A percentile compares a stretch with the other conserved stretches of the same genome.
Evolutionary conservation across 768 basidiomycete genomes (phyloP).

Genomic region (Pisolithus albus): DNA sequence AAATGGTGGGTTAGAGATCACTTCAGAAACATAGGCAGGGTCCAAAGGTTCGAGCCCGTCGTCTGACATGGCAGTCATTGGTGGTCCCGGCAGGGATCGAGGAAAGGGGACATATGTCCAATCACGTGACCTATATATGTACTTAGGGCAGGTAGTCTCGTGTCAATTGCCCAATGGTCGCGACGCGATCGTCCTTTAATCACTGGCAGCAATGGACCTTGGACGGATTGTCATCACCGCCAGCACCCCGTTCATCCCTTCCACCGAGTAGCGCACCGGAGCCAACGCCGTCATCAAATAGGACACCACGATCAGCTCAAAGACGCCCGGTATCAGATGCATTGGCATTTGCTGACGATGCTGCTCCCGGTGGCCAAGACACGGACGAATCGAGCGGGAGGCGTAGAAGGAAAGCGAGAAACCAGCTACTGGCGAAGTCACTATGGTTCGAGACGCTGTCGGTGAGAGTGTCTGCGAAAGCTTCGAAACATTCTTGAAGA

Average conservation of each 20-base stretch:
- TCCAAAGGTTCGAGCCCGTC: constrained; percentile 56
- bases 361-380: constrained; percentile 32
- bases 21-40: constrained; percentile 52
- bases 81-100: background rate
- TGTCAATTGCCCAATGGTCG: constrained; percentile 24
- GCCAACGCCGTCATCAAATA: constrained; percentile 32
- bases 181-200: constrained; percentile 19
- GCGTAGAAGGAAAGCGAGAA: constrained; percentile 38
- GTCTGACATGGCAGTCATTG: constrained; percentile 19
- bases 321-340: constrained; percentile 45
- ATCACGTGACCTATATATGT: background rate
- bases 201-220: constrained; percentile 41
- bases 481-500: constrained; percentile 87
- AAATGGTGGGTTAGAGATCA: constrained; percentile 66
- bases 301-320: constrained; percentile 25
- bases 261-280: constrained; percentile 45
- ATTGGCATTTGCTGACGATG: constrained; percentile 49
- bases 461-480: constrained; percentile 92
- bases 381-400: constrained; percentile 37
- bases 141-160: constrained; percentile 43
- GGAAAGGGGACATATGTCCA: background rate
- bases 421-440: constrained; percentile 58
- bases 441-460: constrained; percentile 87
- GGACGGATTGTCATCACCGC: constrained; percentile 54
- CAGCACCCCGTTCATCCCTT: constrained; percentile 44